Percentiles rank a stretch among this genome's conserved stretches.
Evolutionary conservation across 805 yeast species (phyloP).

Genomic region (Schizosaccharomyces octosporus): DNA sequence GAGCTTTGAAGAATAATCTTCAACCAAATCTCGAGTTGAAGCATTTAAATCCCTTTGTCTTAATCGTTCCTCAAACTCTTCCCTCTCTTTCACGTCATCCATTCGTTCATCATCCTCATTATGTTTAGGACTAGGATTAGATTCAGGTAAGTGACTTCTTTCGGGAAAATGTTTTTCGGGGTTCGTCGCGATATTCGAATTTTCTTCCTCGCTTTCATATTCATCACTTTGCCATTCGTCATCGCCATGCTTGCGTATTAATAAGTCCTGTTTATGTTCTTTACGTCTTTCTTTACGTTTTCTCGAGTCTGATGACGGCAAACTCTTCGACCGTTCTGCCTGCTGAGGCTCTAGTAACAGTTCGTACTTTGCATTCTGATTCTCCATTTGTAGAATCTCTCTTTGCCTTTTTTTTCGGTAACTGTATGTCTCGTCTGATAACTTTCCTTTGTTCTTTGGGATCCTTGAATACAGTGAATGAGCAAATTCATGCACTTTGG

Average conservation of each 20-base stretch:
- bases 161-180: neutral
- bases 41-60: constrained; percentile 7
- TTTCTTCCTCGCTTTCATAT: neutral
- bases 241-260: neutral
- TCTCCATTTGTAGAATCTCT: neutral
- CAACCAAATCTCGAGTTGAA: neutral
- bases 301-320: neutral
- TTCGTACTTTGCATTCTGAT: neutral
- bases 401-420: neutral
- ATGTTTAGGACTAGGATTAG: neutral
- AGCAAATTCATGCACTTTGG: neutral
- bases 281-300: neutral
- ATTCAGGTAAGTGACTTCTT: neutral
- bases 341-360: neutral
- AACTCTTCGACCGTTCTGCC: neutral
- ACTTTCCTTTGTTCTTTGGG: neutral
- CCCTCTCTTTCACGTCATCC: constrained; percentile 12
- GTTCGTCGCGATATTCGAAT: neutral
- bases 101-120: constrained; percentile 4
- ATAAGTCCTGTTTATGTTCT: neutral
- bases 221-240: constrained; percentile 1
- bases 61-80: constrained; percentile 13
- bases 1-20: constrained; percentile 4
- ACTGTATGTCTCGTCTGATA: neutral
- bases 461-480: neutral